phyloP scores from a whole-genome alignment of 1,284 basidiomycete species.

The Tilletia indica region DNA sequence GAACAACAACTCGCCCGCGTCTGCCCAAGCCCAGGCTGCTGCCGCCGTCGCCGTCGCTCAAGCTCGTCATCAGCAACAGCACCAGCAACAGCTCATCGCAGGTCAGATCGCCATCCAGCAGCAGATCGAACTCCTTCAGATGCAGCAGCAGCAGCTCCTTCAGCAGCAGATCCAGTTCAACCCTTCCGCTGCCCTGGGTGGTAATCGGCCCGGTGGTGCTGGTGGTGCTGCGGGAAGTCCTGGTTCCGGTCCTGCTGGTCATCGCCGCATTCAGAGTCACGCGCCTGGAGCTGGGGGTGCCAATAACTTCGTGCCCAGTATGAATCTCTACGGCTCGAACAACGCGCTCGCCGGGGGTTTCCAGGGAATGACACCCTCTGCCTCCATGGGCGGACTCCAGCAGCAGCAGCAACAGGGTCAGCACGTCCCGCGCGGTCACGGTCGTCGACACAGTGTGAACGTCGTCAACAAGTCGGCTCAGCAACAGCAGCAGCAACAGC shows the following conservation, averaged over 20 bases:
- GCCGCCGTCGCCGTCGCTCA: conserved; percentile 23
- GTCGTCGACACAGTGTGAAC: conserved; percentile 89
- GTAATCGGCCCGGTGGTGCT: conserved; percentile 13
- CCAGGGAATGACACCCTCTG: neutral
- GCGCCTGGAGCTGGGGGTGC: conserved; percentile 63
- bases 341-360: neutral
- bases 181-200: conserved; percentile 22
- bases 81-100: conserved; percentile 26
- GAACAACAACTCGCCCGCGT: conserved; percentile 29
- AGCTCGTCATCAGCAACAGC: conserved; percentile 35
- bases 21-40: conserved; percentile 21
- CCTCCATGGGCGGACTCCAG: conserved; percentile 11
- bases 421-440: conserved; percentile 68
- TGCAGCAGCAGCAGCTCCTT: conserved; percentile 58
- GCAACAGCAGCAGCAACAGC: conserved; percentile 29
- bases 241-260: conserved; percentile 61
- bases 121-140: conserved; percentile 57
- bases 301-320: neutral
- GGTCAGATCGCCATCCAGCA: conserved; percentile 59
- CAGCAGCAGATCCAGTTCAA: conserved; percentile 55
- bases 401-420: conserved; percentile 22
- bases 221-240: too few species aligned
- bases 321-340: conserved; percentile 19
- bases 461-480: conserved; percentile 61
- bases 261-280: conserved; percentile 82